Evolutionary conservation across 1,284 basidiomycete genomes (phyloP).

Genomic region (Crucibulum cyathiforme): DNA sequence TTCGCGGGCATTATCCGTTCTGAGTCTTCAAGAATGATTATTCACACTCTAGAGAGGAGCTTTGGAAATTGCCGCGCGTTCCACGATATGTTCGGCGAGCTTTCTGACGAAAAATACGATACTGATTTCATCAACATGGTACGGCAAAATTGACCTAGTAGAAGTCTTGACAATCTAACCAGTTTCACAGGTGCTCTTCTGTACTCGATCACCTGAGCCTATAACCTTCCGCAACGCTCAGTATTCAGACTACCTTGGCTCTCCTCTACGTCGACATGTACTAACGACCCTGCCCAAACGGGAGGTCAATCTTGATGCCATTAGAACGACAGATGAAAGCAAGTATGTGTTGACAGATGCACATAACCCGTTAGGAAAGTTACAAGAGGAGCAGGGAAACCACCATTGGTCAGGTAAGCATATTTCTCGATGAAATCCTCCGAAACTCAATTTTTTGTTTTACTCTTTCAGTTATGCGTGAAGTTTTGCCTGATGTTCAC

Average conservation of each 20-base stretch:
- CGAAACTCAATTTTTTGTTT: slow-evolving; percentile 6
- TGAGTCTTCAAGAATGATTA: slow-evolving; percentile 67
- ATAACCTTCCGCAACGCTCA: slow-evolving; percentile 69
- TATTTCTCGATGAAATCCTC: slow-evolving; percentile 3
- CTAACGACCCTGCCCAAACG: slow-evolving; percentile 50
- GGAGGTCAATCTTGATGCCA: slow-evolving; percentile 58
- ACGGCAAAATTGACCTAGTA: slow-evolving; percentile 21
- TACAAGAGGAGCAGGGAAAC: slow-evolving; percentile 65
- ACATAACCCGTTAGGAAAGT: slow-evolving; percentile 63
- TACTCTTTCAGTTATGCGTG: slow-evolving; percentile 57
- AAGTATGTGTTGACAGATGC: slow-evolving; percentile 63
- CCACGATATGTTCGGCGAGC: slow-evolving; percentile 64
- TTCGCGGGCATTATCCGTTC: slow-evolving; percentile 72
- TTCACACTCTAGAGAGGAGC: slow-evolving; percentile 67
- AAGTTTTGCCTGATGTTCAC: slow-evolving; percentile 59
- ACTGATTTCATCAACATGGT: slow-evolving; percentile 80
- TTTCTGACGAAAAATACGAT: slow-evolving; percentile 51
- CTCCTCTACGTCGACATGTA: slow-evolving; percentile 65
- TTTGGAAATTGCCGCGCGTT: slow-evolving; percentile 84
- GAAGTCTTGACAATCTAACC: slow-evolving; percentile 3
- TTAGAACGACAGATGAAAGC: slow-evolving; percentile 49
- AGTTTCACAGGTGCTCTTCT: slow-evolving; percentile 74
- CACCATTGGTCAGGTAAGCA: slow-evolving; percentile 80
- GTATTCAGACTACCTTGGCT: slow-evolving; percentile 67
- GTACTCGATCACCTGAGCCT: slow-evolving; percentile 62